A percentile compares a stretch with the other conserved stretches of the same genome.
phyloP scores from a whole-genome alignment of 2,329 filamentous ascomycete genomes.

The Trichoderma sp. region DNA sequence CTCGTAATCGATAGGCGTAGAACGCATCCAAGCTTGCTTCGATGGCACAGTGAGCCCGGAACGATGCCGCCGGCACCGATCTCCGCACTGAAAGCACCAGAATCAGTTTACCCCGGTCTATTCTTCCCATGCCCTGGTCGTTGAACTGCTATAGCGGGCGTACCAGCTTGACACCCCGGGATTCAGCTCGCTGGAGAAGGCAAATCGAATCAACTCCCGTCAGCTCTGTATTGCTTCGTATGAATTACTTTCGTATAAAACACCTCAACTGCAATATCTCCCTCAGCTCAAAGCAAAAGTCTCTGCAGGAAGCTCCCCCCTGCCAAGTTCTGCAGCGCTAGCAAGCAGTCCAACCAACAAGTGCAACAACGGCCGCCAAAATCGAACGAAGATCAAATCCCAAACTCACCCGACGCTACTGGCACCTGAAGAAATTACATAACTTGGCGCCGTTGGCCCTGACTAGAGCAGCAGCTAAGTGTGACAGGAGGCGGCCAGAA shows the following conservation, averaged over 20 bases:
- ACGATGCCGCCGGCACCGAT: background rate
- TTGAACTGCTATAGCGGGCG: background rate
- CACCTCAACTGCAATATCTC: background rate
- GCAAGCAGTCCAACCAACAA: background rate
- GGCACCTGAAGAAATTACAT: constrained; percentile 4
- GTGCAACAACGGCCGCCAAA: background rate
- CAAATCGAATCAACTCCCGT: background rate
- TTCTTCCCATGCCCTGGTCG: background rate
- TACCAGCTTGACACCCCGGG: background rate
- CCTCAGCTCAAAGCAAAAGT: background rate
- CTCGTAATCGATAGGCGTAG: background rate
- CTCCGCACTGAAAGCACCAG: background rate
- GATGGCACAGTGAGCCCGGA: background rate
- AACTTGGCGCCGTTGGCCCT: constrained; percentile 9
- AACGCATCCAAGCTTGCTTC: background rate
- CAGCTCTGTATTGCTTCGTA: background rate
- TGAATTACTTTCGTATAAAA: background rate
- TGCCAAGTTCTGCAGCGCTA: background rate
- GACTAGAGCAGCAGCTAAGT: background rate
- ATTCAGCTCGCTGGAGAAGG: background rate
- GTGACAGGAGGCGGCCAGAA: constrained; percentile 16
- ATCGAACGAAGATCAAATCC: background rate
- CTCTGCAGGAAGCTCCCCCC: background rate
- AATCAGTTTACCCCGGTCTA: background rate
- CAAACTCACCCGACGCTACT: background rate